Percentiles rank a stretch among this genome's conserved stretches.
Conservation (phyloP, 1,139 yeast species). For the Groenewaldozyma auringiensis region DNA sequence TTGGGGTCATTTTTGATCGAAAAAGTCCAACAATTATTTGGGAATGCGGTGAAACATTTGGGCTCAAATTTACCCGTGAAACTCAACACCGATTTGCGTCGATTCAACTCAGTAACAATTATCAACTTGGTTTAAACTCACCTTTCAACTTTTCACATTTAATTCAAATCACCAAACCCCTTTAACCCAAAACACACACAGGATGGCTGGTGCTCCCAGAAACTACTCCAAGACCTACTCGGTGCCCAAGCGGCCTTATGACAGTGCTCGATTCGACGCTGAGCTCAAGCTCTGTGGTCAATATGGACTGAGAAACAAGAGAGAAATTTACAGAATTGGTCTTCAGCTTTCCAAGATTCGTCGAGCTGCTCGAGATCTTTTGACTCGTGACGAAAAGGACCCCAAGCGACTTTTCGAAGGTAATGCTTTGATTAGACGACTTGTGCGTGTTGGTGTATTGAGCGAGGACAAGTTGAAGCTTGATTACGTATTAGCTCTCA, state of each 20-base stretch:
- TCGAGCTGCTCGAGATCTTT: constrained; percentile 99
- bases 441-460: constrained; percentile 97
- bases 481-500: constrained; percentile 98
- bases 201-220: constrained; percentile 52
- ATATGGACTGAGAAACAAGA: constrained; percentile 99
- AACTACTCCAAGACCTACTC: constrained; percentile 99
- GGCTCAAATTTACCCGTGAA: no score
- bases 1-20: no score
- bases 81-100: no score
- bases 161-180: no score
- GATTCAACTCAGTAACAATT: no score
- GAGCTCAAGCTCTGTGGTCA: constrained; percentile 99
- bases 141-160: no score
- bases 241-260: constrained; percentile 99
- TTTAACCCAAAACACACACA: no score
- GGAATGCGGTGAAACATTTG: no score
- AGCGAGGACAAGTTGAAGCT: constrained; percentile 99
- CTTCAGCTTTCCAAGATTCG: constrained; percentile 99
- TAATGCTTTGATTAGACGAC: constrained; percentile 95
- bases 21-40: no score
- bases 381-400: constrained; percentile 99
- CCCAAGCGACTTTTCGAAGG: constrained; percentile 99
- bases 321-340: constrained; percentile 98
- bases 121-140: no score
- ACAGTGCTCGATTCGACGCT: constrained; percentile 98